Conservation (phyloP, 139 green algal species). For the Diplosphaera chodatii region DNA sequence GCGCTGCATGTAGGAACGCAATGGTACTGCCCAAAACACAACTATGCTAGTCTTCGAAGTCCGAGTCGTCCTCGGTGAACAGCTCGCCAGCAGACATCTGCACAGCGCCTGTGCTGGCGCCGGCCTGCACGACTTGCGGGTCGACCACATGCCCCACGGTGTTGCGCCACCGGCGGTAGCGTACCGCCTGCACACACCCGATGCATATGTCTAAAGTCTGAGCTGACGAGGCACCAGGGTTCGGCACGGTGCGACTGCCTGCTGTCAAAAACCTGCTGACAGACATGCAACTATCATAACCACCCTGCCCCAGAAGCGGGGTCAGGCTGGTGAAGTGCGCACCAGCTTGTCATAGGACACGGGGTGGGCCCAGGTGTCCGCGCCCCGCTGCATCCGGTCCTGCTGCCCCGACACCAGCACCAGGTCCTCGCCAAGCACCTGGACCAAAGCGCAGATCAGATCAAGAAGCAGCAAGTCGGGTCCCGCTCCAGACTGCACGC, state of each 20-base stretch:
- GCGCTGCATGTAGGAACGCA: too few relatives aligned
- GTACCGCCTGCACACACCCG: conserved; percentile 64
- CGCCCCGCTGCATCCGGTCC: conserved; percentile 79
- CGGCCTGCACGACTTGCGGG: not conserved
- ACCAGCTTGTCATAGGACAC: conserved; percentile 95
- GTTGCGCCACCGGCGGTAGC: conserved; percentile 93
- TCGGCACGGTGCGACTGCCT: too few relatives aligned
- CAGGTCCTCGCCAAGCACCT: conserved; percentile 96
- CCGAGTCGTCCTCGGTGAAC: conserved; percentile 15
- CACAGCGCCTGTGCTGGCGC: not conserved
- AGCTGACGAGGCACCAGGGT: too few relatives aligned
- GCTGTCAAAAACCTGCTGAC: too few relatives aligned
- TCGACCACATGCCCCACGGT: conserved; percentile 14
- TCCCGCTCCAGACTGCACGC: too few relatives aligned
- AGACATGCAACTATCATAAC: too few relatives aligned
- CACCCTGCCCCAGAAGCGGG: too few relatives aligned
- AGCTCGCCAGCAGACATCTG: conserved; percentile 33
- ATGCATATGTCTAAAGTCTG: too few relatives aligned
- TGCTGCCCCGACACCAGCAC: conserved; percentile 93
- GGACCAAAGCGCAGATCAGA: not conserved
- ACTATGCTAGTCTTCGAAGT: not conserved
- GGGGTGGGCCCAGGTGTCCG: conserved; percentile 85
- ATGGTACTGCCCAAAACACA: too few relatives aligned
- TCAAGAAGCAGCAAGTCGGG: too few relatives aligned
- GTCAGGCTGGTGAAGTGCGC: too few relatives aligned